Percentiles rank a stretch among this genome's conserved stretches.
phyloP scores from a whole-genome alignment of 768 basidiomycete species.

The Hebeloma cylindrosporum region DNA sequence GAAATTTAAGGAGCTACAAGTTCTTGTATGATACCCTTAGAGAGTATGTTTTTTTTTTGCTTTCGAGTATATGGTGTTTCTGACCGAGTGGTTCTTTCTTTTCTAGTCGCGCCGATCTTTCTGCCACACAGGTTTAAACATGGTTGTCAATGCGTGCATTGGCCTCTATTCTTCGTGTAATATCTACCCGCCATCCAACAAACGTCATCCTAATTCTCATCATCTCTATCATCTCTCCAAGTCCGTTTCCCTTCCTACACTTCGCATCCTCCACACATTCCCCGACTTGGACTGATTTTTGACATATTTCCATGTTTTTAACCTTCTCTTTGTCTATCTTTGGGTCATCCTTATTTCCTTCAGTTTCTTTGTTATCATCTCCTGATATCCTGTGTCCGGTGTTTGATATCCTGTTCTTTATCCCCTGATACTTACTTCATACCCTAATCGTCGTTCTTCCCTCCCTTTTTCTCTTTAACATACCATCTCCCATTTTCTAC shows the following conservation, averaged over 20 bases:
- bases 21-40: constrained; percentile 86
- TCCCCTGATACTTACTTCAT: constrained; percentile 16
- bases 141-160: constrained; percentile 5
- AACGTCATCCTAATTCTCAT: no score
- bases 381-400: constrained; percentile 10
- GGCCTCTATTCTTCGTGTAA: constrained; percentile 14
- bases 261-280: background rate
- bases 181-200: no score
- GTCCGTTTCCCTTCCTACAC: no score
- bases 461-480: constrained; percentile 5
- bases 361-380: constrained; percentile 1
- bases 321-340: constrained; percentile 2
- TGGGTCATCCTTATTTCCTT: background rate
- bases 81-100: constrained; percentile 6
- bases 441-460: background rate
- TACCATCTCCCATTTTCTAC: no score
- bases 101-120: constrained; percentile 46
- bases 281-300: background rate
- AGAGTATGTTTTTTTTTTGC: constrained; percentile 56
- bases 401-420: constrained; percentile 12
- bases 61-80: background rate
- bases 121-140: constrained; percentile 24
- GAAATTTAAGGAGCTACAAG: constrained; percentile 90
- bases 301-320: background rate
- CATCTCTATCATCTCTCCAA: background rate